phyloP scores from a whole-genome alignment of 2,329 filamentous ascomycete species.

The Phoma sp. region DNA sequence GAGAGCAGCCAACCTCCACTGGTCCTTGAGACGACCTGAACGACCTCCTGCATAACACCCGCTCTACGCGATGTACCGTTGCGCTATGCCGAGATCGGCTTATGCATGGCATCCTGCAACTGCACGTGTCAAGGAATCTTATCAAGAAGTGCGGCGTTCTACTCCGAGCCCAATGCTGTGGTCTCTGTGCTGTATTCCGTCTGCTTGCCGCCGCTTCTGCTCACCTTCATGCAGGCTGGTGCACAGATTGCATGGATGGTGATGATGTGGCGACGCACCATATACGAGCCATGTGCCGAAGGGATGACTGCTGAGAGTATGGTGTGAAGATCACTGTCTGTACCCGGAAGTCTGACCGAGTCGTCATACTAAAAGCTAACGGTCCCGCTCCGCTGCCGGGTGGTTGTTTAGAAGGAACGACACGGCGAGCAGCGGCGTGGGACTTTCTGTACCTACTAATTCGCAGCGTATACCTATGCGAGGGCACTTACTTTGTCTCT shows the following conservation, averaged over 20 bases:
- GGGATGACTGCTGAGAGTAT: not conserved
- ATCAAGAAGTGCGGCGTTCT: not conserved
- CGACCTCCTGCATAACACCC: not conserved
- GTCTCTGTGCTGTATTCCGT: not conserved
- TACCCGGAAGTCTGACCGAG: not conserved
- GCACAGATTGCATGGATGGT: not conserved
- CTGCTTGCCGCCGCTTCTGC: not conserved
- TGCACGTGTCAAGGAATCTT: not conserved
- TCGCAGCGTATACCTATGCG: too few relatives aligned
- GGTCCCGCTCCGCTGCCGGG: not conserved
- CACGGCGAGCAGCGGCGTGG: not conserved
- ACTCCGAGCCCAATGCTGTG: not conserved
- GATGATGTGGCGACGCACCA: not conserved
- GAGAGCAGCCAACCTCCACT: not conserved
- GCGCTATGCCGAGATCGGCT: conserved; percentile 2
- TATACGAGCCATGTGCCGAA: not conserved
- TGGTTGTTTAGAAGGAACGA: not conserved
- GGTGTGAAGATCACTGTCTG: conserved; percentile 1
- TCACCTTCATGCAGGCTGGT: not conserved
- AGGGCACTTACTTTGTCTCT: too few relatives aligned
- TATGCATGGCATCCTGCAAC: not conserved
- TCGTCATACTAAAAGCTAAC: not conserved
- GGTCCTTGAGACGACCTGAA: not conserved
- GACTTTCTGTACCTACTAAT: too few relatives aligned
- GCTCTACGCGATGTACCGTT: not conserved